phyloP scores from a whole-genome alignment of 352 stramenopile genomes.

The Pythium utonaiense region DNA sequence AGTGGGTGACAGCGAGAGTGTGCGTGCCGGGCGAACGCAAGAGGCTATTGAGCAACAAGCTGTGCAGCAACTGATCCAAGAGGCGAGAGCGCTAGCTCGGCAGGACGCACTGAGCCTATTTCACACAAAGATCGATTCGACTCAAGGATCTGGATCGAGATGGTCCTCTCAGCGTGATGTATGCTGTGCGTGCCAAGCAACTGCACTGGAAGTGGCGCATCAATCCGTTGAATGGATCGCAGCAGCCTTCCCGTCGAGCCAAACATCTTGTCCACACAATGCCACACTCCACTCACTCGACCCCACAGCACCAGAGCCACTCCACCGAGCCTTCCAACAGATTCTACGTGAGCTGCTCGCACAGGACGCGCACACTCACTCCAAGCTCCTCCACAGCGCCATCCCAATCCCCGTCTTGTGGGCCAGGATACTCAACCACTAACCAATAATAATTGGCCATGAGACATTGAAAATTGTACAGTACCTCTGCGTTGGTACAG shows the following conservation, averaged over 20 bases:
- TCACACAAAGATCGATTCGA: not conserved
- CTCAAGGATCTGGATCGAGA: not conserved
- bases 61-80: constrained; percentile 1
- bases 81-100: not conserved
- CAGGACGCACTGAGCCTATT: not conserved
- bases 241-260: not conserved
- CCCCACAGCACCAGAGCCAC: not conserved
- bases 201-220: not conserved
- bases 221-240: not conserved
- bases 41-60: constrained; percentile 5
- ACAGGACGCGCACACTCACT: not conserved
- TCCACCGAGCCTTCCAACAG: not conserved
- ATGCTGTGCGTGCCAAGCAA: constrained; percentile 7
- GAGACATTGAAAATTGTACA: not conserved
- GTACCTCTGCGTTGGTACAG: not conserved
- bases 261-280: not conserved
- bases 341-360: not conserved
- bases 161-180: not conserved
- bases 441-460: not conserved
- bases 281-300: not conserved
- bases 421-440: not conserved
- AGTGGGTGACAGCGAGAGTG: not conserved
- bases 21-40: not conserved
- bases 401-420: not conserved
- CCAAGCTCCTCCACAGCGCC: not conserved